Evolutionary conservation across 1,284 basidiomycete genomes (phyloP).

Genomic region (Marasmius oreades): DNA sequence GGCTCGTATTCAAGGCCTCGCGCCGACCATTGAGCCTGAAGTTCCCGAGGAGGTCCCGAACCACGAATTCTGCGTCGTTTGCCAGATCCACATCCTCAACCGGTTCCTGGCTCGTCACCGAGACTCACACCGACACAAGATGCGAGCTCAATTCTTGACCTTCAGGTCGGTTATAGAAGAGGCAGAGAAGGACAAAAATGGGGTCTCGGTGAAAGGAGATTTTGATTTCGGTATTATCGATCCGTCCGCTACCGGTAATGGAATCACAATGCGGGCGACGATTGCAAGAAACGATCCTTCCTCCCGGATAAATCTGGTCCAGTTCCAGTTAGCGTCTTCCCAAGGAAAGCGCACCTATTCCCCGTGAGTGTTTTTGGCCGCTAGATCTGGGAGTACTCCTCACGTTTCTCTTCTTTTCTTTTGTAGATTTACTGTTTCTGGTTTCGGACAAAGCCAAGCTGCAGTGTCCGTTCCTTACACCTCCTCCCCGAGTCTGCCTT

Average conservation of each 20-base stretch:
- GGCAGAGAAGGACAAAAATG: conserved; percentile 33
- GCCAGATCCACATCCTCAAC: conserved; percentile 30
- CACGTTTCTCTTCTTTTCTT: background rate
- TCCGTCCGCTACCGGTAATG: conserved; percentile 14
- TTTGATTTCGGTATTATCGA: conserved; percentile 41
- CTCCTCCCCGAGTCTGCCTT: conserved; percentile 21
- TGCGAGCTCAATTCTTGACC: conserved; percentile 9
- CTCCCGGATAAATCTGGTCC: conserved; percentile 18
- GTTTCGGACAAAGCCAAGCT: conserved; percentile 13
- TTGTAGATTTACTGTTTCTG: conserved; percentile 10
- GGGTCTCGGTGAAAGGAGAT: conserved; percentile 31
- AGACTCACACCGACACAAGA: conserved; percentile 24
- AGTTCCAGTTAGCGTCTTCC: conserved; percentile 29
- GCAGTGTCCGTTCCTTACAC: conserved; percentile 21
- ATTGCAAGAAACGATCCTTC: background rate
- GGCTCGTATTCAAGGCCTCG: conserved; percentile 8
- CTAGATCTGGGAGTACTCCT: background rate
- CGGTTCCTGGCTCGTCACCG: conserved; percentile 32
- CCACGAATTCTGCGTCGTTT: conserved; percentile 35
- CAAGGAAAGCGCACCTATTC: conserved; percentile 25
- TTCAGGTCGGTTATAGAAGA: background rate
- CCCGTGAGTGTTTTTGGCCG: conserved; percentile 17
- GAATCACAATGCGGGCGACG: background rate
- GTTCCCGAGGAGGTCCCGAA: conserved; percentile 23
- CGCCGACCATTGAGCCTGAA: conserved; percentile 27